These are phyloP conservation scores for Linum trigynum DNA, from an alignment of 345 rosid genomes.

Conservation along the genomic window DNA sequence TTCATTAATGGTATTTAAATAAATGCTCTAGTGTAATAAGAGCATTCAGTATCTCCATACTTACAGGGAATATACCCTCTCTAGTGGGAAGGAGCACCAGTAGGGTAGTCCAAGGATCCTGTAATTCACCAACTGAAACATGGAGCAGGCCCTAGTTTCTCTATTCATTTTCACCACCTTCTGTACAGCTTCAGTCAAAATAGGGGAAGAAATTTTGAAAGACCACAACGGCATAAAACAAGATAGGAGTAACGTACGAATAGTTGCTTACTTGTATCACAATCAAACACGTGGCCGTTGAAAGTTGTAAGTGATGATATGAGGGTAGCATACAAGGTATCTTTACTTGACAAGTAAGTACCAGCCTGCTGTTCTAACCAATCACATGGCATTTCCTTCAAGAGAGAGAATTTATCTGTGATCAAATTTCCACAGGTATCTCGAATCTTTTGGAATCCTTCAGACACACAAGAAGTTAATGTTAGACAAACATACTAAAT, in stretches of 20 bases:
- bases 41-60: conserved; percentile 17
- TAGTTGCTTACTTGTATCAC: conserved; percentile 52
- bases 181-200: conserved; percentile 53
- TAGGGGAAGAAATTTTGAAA: conserved; percentile 17
- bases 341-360: conserved; percentile 26
- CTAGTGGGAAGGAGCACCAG: conserved; percentile 60
- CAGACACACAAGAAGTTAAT: conserved; percentile 12
- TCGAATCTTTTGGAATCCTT: conserved; percentile 48
- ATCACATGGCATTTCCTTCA: conserved; percentile 47
- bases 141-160: conserved; percentile 55
- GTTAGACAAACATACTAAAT: conserved; percentile 13
- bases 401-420: conserved; percentile 47
- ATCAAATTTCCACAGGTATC: conserved; percentile 46
- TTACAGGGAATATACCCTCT: conserved; percentile 61
- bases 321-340: conserved; percentile 32
- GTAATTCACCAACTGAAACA: conserved; percentile 55
- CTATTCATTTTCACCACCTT: conserved; percentile 49
- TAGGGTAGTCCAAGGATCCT: conserved; percentile 82
- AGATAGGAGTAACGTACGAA: neutral
- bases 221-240: conserved; percentile 8
- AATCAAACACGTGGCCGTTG: conserved; percentile 39
- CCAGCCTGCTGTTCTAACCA: conserved; percentile 43
- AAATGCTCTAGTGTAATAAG: neutral
- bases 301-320: conserved; percentile 49
- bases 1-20: neutral